Evolutionary conservation across 768 basidiomycete species (phyloP).

Genomic region (Chiua virens): DNA sequence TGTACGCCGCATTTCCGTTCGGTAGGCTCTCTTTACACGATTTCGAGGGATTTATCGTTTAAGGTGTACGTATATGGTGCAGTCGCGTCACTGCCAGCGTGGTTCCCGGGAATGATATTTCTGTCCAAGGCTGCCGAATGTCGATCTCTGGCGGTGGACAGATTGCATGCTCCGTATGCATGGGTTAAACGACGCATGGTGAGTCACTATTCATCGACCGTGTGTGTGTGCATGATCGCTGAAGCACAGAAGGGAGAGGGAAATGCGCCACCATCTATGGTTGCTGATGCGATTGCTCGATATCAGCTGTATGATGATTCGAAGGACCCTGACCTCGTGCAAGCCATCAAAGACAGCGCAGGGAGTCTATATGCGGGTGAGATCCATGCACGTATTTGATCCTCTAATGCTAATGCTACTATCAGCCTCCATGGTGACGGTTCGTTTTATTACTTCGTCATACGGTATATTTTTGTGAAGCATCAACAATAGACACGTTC

Average conservation of each 20-base stretch:
- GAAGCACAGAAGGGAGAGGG: not conserved
- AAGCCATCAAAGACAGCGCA: slow-evolving; percentile 14
- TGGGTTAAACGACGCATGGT: slow-evolving; percentile 10
- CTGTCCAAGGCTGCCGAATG: slow-evolving; percentile 16
- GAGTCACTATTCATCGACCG: too few relatives aligned
- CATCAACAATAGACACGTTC: slow-evolving; percentile 22
- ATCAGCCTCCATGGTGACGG: slow-evolving; percentile 31
- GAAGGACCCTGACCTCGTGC: slow-evolving; percentile 1
- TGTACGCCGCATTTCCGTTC: too few relatives aligned
- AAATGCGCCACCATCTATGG: slow-evolving; percentile 5
- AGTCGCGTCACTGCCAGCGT: slow-evolving; percentile 22
- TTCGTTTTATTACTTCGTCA: slow-evolving; percentile 8
- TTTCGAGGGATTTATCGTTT: too few relatives aligned
- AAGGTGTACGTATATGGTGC: not conserved
- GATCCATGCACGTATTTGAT: not conserved
- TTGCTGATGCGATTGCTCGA: slow-evolving; percentile 5
- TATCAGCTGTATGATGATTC: not conserved
- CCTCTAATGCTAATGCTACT: too few relatives aligned
- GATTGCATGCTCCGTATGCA: slow-evolving; percentile 10
- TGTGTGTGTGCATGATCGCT: too few relatives aligned
- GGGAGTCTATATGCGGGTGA: slow-evolving; percentile 17
- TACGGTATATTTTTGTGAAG: not conserved
- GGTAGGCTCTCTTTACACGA: not conserved
- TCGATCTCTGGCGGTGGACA: not conserved
- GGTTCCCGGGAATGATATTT: slow-evolving; percentile 29